Conservation (phyloP, 1,139 yeast species). For the Hansenula anomala region DNA sequence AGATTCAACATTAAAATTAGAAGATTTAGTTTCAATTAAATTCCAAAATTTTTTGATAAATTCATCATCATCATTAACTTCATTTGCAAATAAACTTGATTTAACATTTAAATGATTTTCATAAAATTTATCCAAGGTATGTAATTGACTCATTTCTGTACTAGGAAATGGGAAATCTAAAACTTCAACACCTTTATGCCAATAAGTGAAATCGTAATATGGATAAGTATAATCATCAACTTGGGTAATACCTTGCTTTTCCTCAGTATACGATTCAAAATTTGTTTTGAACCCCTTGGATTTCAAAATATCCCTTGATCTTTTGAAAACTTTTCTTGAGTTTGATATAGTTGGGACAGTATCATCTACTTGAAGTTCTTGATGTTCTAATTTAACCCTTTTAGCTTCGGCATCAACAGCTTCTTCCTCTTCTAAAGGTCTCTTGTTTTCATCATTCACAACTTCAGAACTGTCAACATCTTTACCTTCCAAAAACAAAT, state of each 20-base stretch:
- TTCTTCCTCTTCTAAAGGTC: constrained; percentile 7
- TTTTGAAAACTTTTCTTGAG: constrained; percentile 38
- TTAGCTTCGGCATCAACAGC: background rate
- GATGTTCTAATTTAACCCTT: background rate
- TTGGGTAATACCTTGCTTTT: constrained; percentile 27
- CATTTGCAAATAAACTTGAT: constrained; percentile 15
- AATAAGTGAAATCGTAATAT: constrained; percentile 30
- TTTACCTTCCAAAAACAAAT: constrained; percentile 13
- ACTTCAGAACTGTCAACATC: constrained; percentile 4
- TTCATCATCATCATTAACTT: constrained; percentile 2
- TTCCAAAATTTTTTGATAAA: constrained; percentile 20
- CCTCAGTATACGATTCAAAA: constrained; percentile 31
- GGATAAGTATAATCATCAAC: constrained; percentile 27
- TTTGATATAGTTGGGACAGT: constrained; percentile 36
- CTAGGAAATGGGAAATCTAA: constrained; percentile 35
- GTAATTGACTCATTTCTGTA: constrained; percentile 36
- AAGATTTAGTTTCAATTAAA: constrained; percentile 30
- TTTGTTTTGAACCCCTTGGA: constrained; percentile 47
- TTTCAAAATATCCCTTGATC: constrained; percentile 40
- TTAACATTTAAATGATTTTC: constrained; percentile 42
- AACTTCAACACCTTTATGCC: constrained; percentile 30
- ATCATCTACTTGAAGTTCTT: constrained; percentile 8
- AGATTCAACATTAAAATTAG: constrained; percentile 42
- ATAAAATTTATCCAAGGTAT: constrained; percentile 46
- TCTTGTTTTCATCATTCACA: constrained; percentile 14